A percentile compares a stretch with the other conserved stretches of the same genome.
These are phyloP conservation scores for Saccharomycopsis javanensis DNA, from an alignment of 805 yeast species.

Conservation along the genomic window DNA sequence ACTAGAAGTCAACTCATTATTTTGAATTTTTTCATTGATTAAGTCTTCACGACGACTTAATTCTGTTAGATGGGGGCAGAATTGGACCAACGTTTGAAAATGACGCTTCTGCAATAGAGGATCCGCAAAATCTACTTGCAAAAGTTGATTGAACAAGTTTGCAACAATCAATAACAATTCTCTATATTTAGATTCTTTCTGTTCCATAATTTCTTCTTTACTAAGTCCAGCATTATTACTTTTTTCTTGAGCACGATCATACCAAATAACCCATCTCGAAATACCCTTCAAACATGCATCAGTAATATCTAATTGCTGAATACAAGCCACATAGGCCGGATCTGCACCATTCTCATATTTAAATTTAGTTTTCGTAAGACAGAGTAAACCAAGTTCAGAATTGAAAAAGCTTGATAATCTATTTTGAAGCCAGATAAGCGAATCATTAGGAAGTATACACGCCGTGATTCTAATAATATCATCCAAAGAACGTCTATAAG, in stretches of 20 bases:
- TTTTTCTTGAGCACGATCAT: constrained; percentile 44
- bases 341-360: constrained; percentile 46
- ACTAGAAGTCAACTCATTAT: constrained; percentile 23
- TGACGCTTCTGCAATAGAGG: constrained; percentile 77
- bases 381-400: constrained; percentile 55
- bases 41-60: background rate
- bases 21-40: constrained; percentile 46
- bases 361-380: constrained; percentile 45
- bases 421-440: constrained; percentile 72
- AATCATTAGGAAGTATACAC: constrained; percentile 75
- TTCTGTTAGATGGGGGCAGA: constrained; percentile 54
- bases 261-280: constrained; percentile 94
- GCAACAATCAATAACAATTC: constrained; percentile 50
- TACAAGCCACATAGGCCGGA: constrained; percentile 64
- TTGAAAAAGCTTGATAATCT: constrained; percentile 65
- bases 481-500: constrained; percentile 75
- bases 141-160: constrained; percentile 59
- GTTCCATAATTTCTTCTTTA: background rate
- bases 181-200: constrained; percentile 40
- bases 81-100: constrained; percentile 87
- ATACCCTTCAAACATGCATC: constrained; percentile 90
- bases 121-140: constrained; percentile 66
- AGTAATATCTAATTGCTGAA: constrained; percentile 74
- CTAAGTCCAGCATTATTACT: constrained; percentile 25
- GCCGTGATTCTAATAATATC: constrained; percentile 84